Base-by-base conservation (phyloP, 1,139 yeast genomes). In the Saccharomyces pastorianus region DNA sequence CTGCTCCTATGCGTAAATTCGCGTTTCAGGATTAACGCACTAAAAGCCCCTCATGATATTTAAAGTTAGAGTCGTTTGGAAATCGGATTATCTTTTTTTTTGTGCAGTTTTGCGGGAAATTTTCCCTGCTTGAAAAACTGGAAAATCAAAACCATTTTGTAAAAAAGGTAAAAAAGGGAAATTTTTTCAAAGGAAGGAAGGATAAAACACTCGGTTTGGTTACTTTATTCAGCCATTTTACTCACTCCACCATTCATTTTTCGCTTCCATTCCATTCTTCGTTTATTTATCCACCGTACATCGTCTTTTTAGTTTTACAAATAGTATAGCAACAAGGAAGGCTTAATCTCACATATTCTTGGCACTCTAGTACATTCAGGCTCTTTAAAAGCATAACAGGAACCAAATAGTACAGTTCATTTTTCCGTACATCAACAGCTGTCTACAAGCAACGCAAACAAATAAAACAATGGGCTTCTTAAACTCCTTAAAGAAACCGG, bases 241-340 rank as follows among this genome's bases (percentile, higher is more conserved):
- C 11, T 9, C 25, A 20, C 11, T 38, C 44, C 6, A 20, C 11
- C n/a, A 17, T 5, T 9, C 20, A 9, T 38, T 17, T 13, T 38
- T 38, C 11, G 44, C 44, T 38, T 9, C n/a, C 23, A 9, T 38
- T 20, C 44, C 26, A 20, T 20, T 14, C 8, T 17, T 38, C 44
- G 44, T 38, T 20, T 17, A 38, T n/a, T 38, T 20, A 17, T 38
- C 13, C 25, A 17, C 6, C 26, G 44, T 20, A 38, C 44, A 38
- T 38, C 44, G 48, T 71, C 72, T 38, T 38, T 38, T 38, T 38
- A 38, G 44, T 20, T 4, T 5, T 52, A 57, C 44, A 38, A 38
- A 17, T 38, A 38, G 11, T 11, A 4, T 38, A 38, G 44, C 44
- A 38, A 38, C 63, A 8, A 70, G 3, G 26, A 38, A 34, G 42